phyloP scores from a whole-genome alignment of 1,139 yeast genomes.

The Scheffersomyces titani region DNA sequence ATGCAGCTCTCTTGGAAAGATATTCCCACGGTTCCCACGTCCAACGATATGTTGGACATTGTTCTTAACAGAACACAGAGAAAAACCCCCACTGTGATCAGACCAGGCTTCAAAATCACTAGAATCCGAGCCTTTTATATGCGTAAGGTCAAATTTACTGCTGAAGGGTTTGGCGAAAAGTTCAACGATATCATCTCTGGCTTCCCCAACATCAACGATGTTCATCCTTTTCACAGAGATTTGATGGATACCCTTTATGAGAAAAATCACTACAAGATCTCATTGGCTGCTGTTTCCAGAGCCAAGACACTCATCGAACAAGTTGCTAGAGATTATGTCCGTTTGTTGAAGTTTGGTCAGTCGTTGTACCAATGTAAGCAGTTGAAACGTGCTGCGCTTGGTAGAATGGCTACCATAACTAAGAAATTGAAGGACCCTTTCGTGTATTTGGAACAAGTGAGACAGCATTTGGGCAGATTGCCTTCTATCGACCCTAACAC shows the following conservation, averaged over 20 bases:
- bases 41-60: constrained; percentile 93
- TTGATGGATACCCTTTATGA: constrained; percentile 96
- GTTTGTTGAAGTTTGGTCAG: constrained; percentile 95
- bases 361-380: constrained; percentile 98
- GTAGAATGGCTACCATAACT: constrained; percentile 98
- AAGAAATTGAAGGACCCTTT: constrained; percentile 95
- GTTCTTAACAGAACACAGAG: constrained; percentile 97
- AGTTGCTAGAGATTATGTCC: constrained; percentile 90
- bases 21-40: constrained; percentile 89
- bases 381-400: constrained; percentile 95
- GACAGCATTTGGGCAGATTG: constrained; percentile 98
- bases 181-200: constrained; percentile 81
- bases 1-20: constrained; percentile 99
- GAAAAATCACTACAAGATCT: constrained; percentile 95
- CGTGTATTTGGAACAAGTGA: constrained; percentile 91
- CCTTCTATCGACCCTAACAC: constrained; percentile 99
- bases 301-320: constrained; percentile 95
- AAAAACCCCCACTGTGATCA: constrained; percentile 96
- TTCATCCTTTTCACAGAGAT: constrained; percentile 98
- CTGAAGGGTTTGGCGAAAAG: constrained; percentile 94
- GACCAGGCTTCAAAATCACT: constrained; percentile 94
- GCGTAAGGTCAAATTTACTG: constrained; percentile 95
- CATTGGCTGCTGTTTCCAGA: constrained; percentile 92
- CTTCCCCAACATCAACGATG: constrained; percentile 95
- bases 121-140: constrained; percentile 97